These are phyloP conservation scores for Nectriaceae sp. DNA, from an alignment of 2,329 filamentous ascomycete species.

Conservation along the genomic window DNA sequence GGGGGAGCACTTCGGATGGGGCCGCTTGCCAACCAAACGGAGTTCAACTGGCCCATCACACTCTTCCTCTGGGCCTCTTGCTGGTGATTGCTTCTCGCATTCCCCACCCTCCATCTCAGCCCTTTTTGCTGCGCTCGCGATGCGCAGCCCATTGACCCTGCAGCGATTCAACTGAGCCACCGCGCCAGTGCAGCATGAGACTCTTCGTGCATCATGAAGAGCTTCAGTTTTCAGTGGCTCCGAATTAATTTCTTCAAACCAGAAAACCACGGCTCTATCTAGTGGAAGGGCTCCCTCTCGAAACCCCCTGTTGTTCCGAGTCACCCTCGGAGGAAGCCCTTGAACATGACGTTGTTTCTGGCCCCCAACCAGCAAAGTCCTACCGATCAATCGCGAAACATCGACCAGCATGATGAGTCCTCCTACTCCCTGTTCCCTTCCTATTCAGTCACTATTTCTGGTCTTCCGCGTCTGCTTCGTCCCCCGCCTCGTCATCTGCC, in stretches of 20 bases:
- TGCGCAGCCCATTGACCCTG: constrained; percentile 19
- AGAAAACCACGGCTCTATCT: neutral
- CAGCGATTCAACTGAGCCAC: constrained; percentile 3
- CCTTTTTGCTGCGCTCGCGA: constrained; percentile 22
- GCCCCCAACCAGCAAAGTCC: neutral
- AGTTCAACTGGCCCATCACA: neutral
- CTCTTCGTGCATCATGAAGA: constrained; percentile 2
- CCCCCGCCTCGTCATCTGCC: constrained; percentile 11
- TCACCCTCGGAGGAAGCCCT: neutral
- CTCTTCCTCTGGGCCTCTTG: neutral
- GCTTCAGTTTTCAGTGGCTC: constrained; percentile 10
- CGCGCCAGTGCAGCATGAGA: neutral
- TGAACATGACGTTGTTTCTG: neutral
- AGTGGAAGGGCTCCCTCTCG: neutral
- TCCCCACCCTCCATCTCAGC: constrained; percentile 29
- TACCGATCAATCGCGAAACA: neutral
- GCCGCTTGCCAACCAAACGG: too few relatives aligned
- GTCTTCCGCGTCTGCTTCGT: neutral
- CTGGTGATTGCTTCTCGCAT: neutral
- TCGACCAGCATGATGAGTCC: neutral
- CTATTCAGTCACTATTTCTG: neutral
- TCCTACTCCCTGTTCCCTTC: neutral
- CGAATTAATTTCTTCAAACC: neutral
- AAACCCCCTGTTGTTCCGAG: neutral
- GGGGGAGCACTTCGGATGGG: neutral